These are phyloP conservation scores for Pichia rugopelliculosa DNA, from an alignment of 805 yeast species.

Conservation along the genomic window DNA sequence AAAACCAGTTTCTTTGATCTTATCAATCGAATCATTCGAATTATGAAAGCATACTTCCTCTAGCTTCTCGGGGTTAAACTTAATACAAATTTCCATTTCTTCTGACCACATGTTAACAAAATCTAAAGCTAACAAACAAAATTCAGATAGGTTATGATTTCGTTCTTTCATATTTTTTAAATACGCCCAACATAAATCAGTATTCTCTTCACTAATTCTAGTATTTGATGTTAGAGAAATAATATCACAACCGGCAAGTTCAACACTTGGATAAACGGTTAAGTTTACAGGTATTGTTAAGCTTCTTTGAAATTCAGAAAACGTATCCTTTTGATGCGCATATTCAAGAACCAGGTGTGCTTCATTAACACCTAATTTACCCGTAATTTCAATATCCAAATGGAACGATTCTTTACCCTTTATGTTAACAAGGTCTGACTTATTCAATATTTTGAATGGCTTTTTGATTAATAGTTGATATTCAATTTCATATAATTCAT, in stretches of 20 bases:
- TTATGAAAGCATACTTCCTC: conserved; percentile 9
- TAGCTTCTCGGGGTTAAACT: conserved; percentile 24
- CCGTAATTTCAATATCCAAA: conserved; percentile 53
- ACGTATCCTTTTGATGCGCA: conserved; percentile 31
- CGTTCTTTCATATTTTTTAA: conserved; percentile 24
- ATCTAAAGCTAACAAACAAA: conserved; percentile 63
- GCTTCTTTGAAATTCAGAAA: conserved; percentile 39
- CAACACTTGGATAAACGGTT: conserved; percentile 67
- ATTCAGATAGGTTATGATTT: conserved; percentile 39
- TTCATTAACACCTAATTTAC: conserved; percentile 66
- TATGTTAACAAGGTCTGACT: conserved; percentile 35
- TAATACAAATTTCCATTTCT: conserved; percentile 33
- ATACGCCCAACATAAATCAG: conserved; percentile 27
- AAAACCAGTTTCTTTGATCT: conserved; percentile 15
- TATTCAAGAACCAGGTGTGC: conserved; percentile 63
- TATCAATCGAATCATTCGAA: conserved; percentile 14
- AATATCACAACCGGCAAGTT: conserved; percentile 68
- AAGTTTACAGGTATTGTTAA: conserved; percentile 62
- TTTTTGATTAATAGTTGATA: conserved; percentile 52
- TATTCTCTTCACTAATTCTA: conserved; percentile 20
- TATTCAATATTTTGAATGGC: conserved; percentile 49
- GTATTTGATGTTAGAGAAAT: conserved; percentile 42
- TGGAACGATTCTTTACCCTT: conserved; percentile 32
- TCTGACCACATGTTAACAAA: conserved; percentile 76
- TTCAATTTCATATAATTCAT: conserved; percentile 70